Base-by-base conservation (phyloP, 2,329 filamentous ascomycete species). In the Venturia aucupariae region DNA sequence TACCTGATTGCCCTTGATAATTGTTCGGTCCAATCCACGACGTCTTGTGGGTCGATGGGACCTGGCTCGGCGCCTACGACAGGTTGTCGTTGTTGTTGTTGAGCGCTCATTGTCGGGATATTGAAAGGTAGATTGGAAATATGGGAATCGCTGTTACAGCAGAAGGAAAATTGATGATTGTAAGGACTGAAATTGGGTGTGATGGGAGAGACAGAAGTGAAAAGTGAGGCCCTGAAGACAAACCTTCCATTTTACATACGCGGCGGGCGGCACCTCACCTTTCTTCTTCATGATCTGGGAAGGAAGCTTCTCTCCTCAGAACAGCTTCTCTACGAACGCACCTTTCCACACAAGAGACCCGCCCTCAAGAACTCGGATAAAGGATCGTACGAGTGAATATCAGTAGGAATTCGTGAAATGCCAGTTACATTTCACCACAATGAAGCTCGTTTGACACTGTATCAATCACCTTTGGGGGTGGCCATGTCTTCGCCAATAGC, bases 1-100 rank as follows among this genome's bases (percentile, higher is more conserved):
- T n/a, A n/a, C n/a, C n/a, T n/a, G n/a, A n/a, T n/a, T n/a, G n/a
- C n/a, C n/a, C n/a, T n/a, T n/a, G n/a, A n/a, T n/a, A 65, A 63
- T 11, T 42, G 57, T 19, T 63, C 46, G 7, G 65, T 65, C 63
- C 63, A 65, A 41, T 63, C 24, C 19, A 46, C 61, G 39, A 65
- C 32, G 39, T 65, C 63, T 15, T 63, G 39, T 4, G 64, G 22
- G 24, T 65, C 63, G 35, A 65, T 63, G 8, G 63, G 61, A 27
- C 61, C 59, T 6, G 19, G 15, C 32, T 64, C 48, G 44, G 63
- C 41, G 5, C 7, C 27, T 6, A 7, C 60, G 54, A 39, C 39
- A n/a, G 55, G 4, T 5, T 11, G 30, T 4, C 35, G 55, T 38
- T 51, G 46, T 24, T 22, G 30, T 60, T 60, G 55, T 38, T 60